Evolutionary conservation across 164 flowering plant species (phyloP), one percentile per base, ranked within the genome.

Genomic region (Kingdonia uniflora): DNA sequence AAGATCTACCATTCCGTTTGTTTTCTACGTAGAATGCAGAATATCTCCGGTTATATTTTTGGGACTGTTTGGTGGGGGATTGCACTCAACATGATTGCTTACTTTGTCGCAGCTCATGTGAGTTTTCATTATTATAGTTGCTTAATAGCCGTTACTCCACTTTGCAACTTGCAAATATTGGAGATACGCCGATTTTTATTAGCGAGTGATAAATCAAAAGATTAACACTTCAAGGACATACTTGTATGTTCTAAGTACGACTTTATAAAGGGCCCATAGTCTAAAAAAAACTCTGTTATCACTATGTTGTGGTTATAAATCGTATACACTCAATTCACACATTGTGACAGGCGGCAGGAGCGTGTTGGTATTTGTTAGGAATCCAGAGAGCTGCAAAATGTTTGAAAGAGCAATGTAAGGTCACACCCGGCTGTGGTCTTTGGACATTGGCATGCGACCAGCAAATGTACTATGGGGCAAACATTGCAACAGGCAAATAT

Each of bases 61-160:
- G 94, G 98, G 1, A 85, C 89, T 1, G 76, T 88, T 68, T 92
- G 98, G 96, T 92, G 96, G 96, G 96, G 96, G 10, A 80, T 92
- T 44, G 85, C 82, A 21, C 96, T 92, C 69, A 92, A 92, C 69
- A 41, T 92, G 78, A 78, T 92, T 12, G 95, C 88, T 0, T 88
- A 85, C 51, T 92, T 88, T 24, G 95, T 88, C 5, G 98, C 96
- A 1, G 67, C 95, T 0, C 95, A 88, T 58, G 98, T 88, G 67
- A 80, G 84, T 54, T 26, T 12, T n/a, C n/a, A n/a, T n/a, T n/a
- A n/a, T n/a, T n/a, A n/a, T n/a, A n/a, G n/a, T n/a, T n/a, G n/a
- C n/a, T n/a, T n/a, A n/a, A n/a, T n/a, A n/a, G n/a, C n/a, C n/a
- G n/a, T n/a, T n/a, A n/a, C n/a, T n/a, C n/a, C n/a, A n/a, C n/a